phyloP scores from a whole-genome alignment of 495 filamentous ascomycete genomes.

The Annulohypoxylon bovei region DNA sequence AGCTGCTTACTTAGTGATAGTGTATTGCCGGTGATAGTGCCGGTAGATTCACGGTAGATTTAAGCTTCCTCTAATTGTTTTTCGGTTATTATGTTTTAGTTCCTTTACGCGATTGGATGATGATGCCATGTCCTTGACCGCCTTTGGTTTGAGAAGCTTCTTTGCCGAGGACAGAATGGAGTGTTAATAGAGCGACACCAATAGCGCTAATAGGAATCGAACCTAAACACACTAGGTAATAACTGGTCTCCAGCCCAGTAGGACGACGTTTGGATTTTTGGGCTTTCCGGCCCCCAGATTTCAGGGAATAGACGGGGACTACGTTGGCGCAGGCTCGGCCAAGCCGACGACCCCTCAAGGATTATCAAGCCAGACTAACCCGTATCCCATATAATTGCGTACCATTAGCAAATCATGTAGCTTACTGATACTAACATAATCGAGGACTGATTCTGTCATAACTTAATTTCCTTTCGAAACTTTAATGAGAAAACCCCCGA shows the following conservation, averaged over 20 bases:
- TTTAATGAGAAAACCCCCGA: not conserved
- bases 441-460: conserved; percentile 1
- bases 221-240: too few relatives aligned
- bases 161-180: not conserved
- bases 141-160: not conserved
- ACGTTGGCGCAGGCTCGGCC: not conserved
- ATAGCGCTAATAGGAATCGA: too few relatives aligned
- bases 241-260: too few relatives aligned
- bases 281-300: not conserved
- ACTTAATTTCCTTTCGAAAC: conserved; percentile 7
- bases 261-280: not conserved
- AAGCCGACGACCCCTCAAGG: conserved; percentile 5
- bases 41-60: conserved; percentile 13
- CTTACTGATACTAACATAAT: not conserved
- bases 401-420: conserved; percentile 1
- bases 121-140: conserved; percentile 1
- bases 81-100: not conserved
- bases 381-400: not conserved
- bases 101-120: not conserved
- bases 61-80: not conserved
- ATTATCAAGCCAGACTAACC: not conserved
- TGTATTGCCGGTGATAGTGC: not conserved
- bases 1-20: not conserved
- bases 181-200: too few relatives aligned
- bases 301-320: not conserved